Base-by-base conservation (phyloP, 2,329 filamentous ascomycete species). In the Sordariomycetes sp. region DNA sequence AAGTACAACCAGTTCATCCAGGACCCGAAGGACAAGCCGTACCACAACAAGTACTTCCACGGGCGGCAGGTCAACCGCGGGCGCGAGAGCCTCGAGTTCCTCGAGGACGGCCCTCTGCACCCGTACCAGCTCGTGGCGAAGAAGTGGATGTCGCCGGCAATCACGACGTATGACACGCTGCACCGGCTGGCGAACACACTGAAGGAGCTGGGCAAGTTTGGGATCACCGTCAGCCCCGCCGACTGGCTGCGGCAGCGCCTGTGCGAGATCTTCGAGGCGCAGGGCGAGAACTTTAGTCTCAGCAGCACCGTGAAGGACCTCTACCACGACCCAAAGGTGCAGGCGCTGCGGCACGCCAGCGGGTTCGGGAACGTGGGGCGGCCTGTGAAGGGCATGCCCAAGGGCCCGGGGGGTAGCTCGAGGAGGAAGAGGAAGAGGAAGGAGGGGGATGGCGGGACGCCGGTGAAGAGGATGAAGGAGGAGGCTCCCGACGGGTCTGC, bases 241-340 rank as follows among this genome's bases (percentile, higher is more conserved):
- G 74, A 82, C 28, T 84, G 80, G 81, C 69, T 83, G 57, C 77
- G 81, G 3, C 79, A 83, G 40, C 77, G 81, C 14, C 71, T 83
- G 54, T 71, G 78, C 60, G 79, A 83, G 65, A 67, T 82, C 16
- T 71, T 74, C 43, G 54, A 66, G 53, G 61, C 69, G 20, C 68
- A 76, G 46, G 77, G 78, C 1, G 64, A 74, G 2, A 70, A 70
- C 18, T 83, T 83, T 63, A 80, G 75, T 64, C 67, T 83, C 22
- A 73, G 74, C 52, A 75, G 73, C 63, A 77, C 74, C 1, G 73
- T 79, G 1, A 76, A 80, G 56, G 74, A 80, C 62, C 74, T 83
- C 22, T 84, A 83, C 61, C 78, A 81, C 62, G 81, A 84, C 62
- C 67, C 70, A 0, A 82, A 82, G 64, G 67, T 83, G 1, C 71